A percentile compares a stretch with the other conserved stretches of the same genome.
Evolutionary conservation across 345 rosid species (phyloP).

Genomic region (Populus davidiana): DNA sequence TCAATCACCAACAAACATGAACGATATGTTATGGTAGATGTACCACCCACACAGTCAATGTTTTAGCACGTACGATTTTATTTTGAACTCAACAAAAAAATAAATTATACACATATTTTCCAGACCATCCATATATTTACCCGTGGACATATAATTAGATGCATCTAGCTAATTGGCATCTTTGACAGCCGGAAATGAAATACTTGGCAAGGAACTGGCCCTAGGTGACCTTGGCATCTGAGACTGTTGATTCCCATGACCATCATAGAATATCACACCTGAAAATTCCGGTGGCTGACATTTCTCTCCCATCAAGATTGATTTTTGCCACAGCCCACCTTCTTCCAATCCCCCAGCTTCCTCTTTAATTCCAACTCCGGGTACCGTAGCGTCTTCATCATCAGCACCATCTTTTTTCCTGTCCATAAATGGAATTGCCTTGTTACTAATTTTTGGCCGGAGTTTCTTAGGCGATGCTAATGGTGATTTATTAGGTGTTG

Average conservation of each 20-base stretch:
- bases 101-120: too few relatives aligned
- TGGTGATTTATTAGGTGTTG: not conserved
- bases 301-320: constrained; percentile 19
- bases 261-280: constrained; percentile 18
- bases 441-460: constrained; percentile 2
- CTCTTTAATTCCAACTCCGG: not conserved
- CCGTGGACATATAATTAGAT: not conserved
- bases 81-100: not conserved
- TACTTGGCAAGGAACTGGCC: not conserved
- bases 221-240: constrained; percentile 17
- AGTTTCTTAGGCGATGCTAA: constrained; percentile 17
- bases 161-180: not conserved
- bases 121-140: not conserved
- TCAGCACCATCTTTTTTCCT: not conserved
- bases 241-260: constrained; percentile 9
- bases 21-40: too few relatives aligned
- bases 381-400: not conserved
- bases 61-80: too few relatives aligned
- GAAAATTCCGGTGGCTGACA: constrained; percentile 18
- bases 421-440: not conserved
- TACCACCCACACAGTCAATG: too few relatives aligned
- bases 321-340: constrained; percentile 9
- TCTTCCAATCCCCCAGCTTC: not conserved
- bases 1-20: too few relatives aligned
- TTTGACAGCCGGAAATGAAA: constrained; percentile 1